Percentiles rank a stretch among this genome's conserved stretches.
Conservation (phyloP, 1,284 basidiomycete genomes). For the Stereum hirsutum region DNA sequence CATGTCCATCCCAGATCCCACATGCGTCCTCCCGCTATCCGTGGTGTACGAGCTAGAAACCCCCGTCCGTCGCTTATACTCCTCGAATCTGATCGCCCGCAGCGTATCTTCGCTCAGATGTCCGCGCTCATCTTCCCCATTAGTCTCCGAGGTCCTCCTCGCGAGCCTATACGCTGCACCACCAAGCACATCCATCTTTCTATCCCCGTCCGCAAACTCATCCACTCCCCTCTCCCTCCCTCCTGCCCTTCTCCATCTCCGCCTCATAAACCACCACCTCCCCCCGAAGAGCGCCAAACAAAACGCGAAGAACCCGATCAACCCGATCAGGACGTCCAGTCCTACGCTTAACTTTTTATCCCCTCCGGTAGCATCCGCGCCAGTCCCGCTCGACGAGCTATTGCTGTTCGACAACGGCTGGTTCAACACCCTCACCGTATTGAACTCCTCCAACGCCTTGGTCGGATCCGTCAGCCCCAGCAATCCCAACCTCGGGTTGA, state of each 20-base stretch:
- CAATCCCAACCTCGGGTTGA: constrained; percentile 45
- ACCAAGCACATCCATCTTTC: no score
- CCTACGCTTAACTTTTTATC: constrained; percentile 41
- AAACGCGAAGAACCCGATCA: constrained; percentile 45
- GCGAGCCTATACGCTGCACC: constrained; percentile 14
- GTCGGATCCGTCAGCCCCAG: constrained; percentile 49
- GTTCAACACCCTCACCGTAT: constrained; percentile 52
- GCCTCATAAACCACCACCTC: constrained; percentile 38
- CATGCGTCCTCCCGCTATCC: constrained; percentile 24
- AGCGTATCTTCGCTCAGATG: constrained; percentile 23
- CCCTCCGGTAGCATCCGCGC: constrained; percentile 7
- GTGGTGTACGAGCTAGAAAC: constrained; percentile 23
- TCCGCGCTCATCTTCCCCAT: constrained; percentile 13
- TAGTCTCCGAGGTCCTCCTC: constrained; percentile 16
- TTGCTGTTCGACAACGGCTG: constrained; percentile 30
- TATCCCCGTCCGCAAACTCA: neutral
- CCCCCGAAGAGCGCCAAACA: constrained; percentile 42
- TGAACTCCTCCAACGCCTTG: constrained; percentile 52
- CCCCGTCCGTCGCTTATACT: constrained; percentile 19
- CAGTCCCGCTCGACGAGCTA: constrained; percentile 2
- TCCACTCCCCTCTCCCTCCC: constrained; percentile 13
- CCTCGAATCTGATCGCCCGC: constrained; percentile 18
- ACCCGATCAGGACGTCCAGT: constrained; percentile 46
- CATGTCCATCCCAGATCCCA: constrained; percentile 14
- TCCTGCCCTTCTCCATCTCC: constrained; percentile 12